Evolutionary conservation across 179 eudicot species (phyloP).

Genomic region (Silene noctiflora): DNA sequence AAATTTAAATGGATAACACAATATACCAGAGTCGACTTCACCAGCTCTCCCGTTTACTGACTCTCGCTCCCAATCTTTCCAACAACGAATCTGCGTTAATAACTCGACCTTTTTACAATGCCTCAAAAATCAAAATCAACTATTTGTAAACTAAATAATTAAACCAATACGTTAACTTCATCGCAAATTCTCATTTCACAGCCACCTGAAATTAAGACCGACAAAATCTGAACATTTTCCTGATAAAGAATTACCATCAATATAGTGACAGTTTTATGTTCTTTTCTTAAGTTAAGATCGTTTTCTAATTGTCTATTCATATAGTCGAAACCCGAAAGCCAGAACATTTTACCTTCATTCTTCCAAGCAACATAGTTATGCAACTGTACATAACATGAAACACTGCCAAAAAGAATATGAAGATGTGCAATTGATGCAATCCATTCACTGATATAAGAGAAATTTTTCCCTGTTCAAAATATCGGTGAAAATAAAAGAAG

Average conservation of each 20-base stretch:
- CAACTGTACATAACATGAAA: constrained; percentile 81
- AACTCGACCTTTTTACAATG: background rate
- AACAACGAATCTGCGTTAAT: constrained; percentile 63
- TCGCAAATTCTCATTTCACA: background rate
- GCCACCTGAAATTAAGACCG: too few species aligned
- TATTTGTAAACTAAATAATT: background rate
- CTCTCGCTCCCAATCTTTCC: constrained; percentile 86
- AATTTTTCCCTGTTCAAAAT: constrained; percentile 51
- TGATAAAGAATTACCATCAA: too few species aligned
- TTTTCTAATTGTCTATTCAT: too few species aligned
- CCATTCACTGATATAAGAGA: constrained; percentile 70
- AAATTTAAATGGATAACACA: background rate
- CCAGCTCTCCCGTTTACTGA: background rate
- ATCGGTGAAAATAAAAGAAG: too few species aligned
- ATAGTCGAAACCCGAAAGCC: too few species aligned
- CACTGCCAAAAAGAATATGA: constrained; percentile 94
- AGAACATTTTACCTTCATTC: constrained; percentile 61
- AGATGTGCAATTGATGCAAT: constrained; percentile 87
- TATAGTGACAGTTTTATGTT: too few species aligned
- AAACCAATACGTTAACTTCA: background rate
- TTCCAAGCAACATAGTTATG: constrained; percentile 75
- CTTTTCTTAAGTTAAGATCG: too few species aligned
- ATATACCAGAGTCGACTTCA: constrained; percentile 9
- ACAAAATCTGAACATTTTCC: too few species aligned
- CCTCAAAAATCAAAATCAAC: background rate